phyloP scores from a whole-genome alignment of 177 flowering plant species.

The Tripterygium wilfordii region DNA sequence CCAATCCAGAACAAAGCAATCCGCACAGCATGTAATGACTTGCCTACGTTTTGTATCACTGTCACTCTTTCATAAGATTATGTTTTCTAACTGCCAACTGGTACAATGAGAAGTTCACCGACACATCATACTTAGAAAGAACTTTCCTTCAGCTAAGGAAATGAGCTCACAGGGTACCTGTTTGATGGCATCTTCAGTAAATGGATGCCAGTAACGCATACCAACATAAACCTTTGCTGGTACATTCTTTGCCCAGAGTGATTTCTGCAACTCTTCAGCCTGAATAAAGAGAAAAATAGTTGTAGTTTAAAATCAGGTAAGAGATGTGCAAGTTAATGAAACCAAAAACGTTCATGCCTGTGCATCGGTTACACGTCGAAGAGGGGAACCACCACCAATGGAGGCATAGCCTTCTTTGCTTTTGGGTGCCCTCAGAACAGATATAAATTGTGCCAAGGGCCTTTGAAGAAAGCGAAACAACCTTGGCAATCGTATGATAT shows the following conservation, averaged over 20 bases:
- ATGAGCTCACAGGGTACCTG: slow-evolving; percentile 40
- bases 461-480: slow-evolving; percentile 87
- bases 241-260: slow-evolving; percentile 66
- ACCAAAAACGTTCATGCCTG: slow-evolving; percentile 55
- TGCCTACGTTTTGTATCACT: too few species aligned
- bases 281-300: slow-evolving; percentile 16
- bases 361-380: slow-evolving; percentile 88
- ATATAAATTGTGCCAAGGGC: slow-evolving; percentile 93
- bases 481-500: slow-evolving; percentile 84
- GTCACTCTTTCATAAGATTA: too few species aligned
- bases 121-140: too few species aligned
- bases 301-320: too few species aligned
- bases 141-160: too few species aligned
- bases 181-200: slow-evolving; percentile 96
- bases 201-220: slow-evolving; percentile 99
- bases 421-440: slow-evolving; percentile 89
- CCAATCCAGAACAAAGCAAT: too few species aligned
- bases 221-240: slow-evolving; percentile 97
- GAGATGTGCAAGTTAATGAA: too few species aligned
- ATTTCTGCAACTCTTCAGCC: slow-evolving; percentile 89
- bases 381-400: slow-evolving; percentile 98
- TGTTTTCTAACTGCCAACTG: too few species aligned
- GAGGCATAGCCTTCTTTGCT: slow-evolving; percentile 99
- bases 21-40: too few species aligned
- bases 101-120: too few species aligned